Evolutionary conservation across 169 alveolate genomes (phyloP), one percentile per base, ranked within the genome.

Genomic region (Eimeria nieschulzi): DNA sequence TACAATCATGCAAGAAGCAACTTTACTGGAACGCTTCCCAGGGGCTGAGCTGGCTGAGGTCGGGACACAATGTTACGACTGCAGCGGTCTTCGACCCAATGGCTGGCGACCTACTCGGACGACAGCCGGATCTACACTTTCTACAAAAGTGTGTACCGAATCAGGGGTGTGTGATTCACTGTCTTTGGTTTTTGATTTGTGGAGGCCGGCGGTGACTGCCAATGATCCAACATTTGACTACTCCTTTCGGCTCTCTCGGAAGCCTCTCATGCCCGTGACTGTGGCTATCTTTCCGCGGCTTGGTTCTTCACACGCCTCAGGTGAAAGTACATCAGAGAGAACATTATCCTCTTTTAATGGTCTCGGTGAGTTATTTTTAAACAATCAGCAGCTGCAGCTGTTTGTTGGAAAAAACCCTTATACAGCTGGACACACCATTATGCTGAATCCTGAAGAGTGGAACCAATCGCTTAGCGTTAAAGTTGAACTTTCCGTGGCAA

Each of bases 381-480:
- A 12, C 51, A 46, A 51, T 7, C 53, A 53, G 19, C 46, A 66
- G 33, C 75, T 17, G 75, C 46, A 19, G 75, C 61, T 73, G 33
- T 46, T 73, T 15, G 25, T 73, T 21, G 54, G 64, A 63, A 59
- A 46, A 17, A 46, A 53, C 53, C 85, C 26, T 12, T 9, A 76
- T 8, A 8, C 26, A 12, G 39, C 53, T 17, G 71, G 51, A 10
- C 46, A 53, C 19, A 17, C n/a, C 5, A 9, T 54, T 64, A 10
- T 76, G 9, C 54, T 76, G n/a, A 76, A 15, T 5, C 85, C 85
- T 51, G 70, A 76, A 25, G 70, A 76, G 53, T 76, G 85, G 85
- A 19, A 53, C 7, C 85, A 76, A 68, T 26, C 15, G 21, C 53
- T 76, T 46, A 68, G 54, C 9, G 70, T 76, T 25, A 68, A 76